phyloP scores from a whole-genome alignment of 352 stramenopile genomes.

The Phytophthora meadii region DNA sequence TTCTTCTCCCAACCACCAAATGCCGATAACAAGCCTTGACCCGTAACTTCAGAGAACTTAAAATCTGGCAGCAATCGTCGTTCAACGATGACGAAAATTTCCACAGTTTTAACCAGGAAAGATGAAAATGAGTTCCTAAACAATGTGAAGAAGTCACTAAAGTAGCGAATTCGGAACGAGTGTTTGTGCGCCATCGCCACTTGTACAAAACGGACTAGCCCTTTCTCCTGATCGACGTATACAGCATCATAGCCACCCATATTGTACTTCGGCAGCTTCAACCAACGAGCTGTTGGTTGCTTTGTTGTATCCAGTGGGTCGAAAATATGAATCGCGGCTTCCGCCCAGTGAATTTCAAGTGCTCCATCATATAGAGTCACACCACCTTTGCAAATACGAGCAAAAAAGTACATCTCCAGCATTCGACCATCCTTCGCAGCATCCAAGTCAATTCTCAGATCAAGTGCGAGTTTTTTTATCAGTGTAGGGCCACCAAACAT shows the following conservation, averaged over 20 bases:
- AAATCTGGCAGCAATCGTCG: not conserved
- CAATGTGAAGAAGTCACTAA: not conserved
- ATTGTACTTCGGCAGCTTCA: constrained; percentile 3
- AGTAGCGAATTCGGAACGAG: constrained; percentile 10
- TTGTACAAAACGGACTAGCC: constrained; percentile 19
- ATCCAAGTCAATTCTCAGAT: not conserved
- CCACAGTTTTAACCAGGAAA: constrained; percentile 2
- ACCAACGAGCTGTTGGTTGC: not conserved
- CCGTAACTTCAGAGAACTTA: not conserved
- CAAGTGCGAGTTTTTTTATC: not conserved
- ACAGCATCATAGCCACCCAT: constrained; percentile 23
- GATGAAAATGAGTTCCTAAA: not conserved
- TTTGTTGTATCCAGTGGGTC: not conserved
- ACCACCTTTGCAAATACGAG: not conserved
- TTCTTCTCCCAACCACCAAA: constrained; percentile 1
- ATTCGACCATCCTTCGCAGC: not conserved
- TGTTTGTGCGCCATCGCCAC: not conserved
- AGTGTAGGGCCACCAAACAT: not conserved
- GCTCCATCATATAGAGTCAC: not conserved
- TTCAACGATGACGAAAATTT: constrained; percentile 25
- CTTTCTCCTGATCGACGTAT: constrained; percentile 10
- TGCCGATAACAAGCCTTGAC: not conserved
- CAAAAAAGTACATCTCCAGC: not conserved
- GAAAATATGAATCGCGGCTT: not conserved
- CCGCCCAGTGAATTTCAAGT: not conserved